A percentile compares a stretch with the other conserved stretches of the same genome.
Conservation (phyloP, 139 green algal genomes). For the Ulvella scutata region DNA sequence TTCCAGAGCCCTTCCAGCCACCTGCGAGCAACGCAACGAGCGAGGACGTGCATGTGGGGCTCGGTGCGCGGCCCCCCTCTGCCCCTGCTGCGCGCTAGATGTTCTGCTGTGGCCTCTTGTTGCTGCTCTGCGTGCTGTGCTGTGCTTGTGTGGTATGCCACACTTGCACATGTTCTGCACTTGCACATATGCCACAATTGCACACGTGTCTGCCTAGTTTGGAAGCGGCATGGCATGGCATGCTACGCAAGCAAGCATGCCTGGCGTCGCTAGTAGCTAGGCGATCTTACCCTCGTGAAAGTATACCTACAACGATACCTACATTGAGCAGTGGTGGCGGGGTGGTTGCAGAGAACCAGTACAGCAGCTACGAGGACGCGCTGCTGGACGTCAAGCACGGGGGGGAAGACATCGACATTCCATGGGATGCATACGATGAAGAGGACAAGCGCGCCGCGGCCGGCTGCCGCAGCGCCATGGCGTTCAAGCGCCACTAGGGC, state of each 20-base stretch:
- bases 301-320: background rate
- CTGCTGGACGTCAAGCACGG: background rate
- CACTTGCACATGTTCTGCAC: too few species aligned
- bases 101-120: too few species aligned
- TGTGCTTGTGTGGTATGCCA: too few species aligned
- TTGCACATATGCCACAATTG: too few species aligned
- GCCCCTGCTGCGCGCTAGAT: too few species aligned
- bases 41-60: background rate
- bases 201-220: too few species aligned
- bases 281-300: background rate
- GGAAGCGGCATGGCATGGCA: too few species aligned
- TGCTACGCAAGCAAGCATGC: background rate
- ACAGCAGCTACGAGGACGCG: background rate
- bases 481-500: too few species aligned
- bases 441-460: background rate
- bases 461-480: background rate
- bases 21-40: constrained; percentile 1
- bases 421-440: background rate
- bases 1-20: background rate
- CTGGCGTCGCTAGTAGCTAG: background rate
- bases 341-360: background rate
- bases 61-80: background rate
- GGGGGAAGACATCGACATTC: background rate
- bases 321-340: background rate
- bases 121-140: too few species aligned